Conservation (phyloP, 805 yeast genomes). For the Ogataea chonburiensis region DNA sequence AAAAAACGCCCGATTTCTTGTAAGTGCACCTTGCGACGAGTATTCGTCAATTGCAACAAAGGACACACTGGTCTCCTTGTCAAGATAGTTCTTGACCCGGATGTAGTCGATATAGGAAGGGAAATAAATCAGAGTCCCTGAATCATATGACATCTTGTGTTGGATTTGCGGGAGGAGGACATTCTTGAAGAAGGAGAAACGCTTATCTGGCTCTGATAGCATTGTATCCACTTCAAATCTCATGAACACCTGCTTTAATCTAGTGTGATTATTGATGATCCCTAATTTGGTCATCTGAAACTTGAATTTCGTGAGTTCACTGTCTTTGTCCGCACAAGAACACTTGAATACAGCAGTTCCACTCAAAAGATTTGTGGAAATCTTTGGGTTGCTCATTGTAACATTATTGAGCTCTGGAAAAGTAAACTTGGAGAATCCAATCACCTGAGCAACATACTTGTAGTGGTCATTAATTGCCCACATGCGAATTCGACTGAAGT, state of each 20-base stretch:
- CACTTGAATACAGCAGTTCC: slow-evolving; percentile 63
- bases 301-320: slow-evolving; percentile 65
- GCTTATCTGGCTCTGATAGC: slow-evolving; percentile 69
- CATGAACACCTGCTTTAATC: slow-evolving; percentile 65
- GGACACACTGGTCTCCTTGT: slow-evolving; percentile 57
- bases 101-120: slow-evolving; percentile 87
- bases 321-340: slow-evolving; percentile 41
- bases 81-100: slow-evolving; percentile 69
- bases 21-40: slow-evolving; percentile 65
- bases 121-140: slow-evolving; percentile 76
- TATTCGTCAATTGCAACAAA: slow-evolving; percentile 84
- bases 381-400: slow-evolving; percentile 40
- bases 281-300: slow-evolving; percentile 30
- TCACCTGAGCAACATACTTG: slow-evolving; percentile 67
- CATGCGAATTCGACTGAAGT: slow-evolving; percentile 87
- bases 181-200: slow-evolving; percentile 78
- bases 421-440: slow-evolving; percentile 69
- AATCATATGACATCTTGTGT: slow-evolving; percentile 58
- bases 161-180: slow-evolving; percentile 70
- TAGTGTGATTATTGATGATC: slow-evolving; percentile 37
- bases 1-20: slow-evolving; percentile 70
- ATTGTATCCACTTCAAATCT: slow-evolving; percentile 62
- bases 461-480: slow-evolving; percentile 89
- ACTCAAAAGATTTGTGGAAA: slow-evolving; percentile 46
- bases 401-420: slow-evolving; percentile 82